Conservation (phyloP, 1,284 basidiomycete genomes). For the Porogramme epimiltina region DNA sequence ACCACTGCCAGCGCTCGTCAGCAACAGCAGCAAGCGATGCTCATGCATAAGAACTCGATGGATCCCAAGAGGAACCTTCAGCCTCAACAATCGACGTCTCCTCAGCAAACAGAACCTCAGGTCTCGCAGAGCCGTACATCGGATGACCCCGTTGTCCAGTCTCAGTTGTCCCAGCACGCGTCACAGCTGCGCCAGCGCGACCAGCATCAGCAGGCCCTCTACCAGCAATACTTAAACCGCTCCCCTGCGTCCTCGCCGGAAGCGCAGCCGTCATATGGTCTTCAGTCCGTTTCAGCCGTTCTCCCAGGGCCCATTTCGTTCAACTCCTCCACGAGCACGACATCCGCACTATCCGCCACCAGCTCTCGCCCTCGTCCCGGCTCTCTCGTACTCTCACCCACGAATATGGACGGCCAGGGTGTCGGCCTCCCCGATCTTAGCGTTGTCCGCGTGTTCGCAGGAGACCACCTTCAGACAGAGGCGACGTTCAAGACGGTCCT, state of each 20-base stretch:
- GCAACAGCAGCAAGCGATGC: slow-evolving; percentile 47
- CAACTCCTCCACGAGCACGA: slow-evolving; percentile 36
- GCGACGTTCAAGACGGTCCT: slow-evolving; percentile 98
- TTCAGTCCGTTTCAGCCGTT: slow-evolving; percentile 64
- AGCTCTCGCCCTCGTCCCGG: slow-evolving; percentile 62
- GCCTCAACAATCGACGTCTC: slow-evolving; percentile 14
- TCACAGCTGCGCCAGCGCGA: slow-evolving; percentile 83
- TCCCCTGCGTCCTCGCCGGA: slow-evolving; percentile 79
- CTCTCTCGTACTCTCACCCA: slow-evolving; percentile 69
- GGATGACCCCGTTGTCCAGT: slow-evolving; percentile 17
- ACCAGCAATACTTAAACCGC: slow-evolving; percentile 84
- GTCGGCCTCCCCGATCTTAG: slow-evolving; percentile 83
- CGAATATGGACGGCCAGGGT: slow-evolving; percentile 57
- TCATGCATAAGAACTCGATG: slow-evolving; percentile 33
- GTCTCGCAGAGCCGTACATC: slow-evolving; percentile 11
- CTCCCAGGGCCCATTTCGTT: slow-evolving; percentile 47
- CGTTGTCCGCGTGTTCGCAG: slow-evolving; percentile 94
- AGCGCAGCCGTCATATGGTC: slow-evolving; percentile 66
- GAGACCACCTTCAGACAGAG: slow-evolving; percentile 84
- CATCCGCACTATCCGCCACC: slow-evolving; percentile 45
- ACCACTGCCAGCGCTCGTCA: slow-evolving; percentile 53
- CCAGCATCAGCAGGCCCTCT: slow-evolving; percentile 85
- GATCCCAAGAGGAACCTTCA: slow-evolving; percentile 35
- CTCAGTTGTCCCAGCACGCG: slow-evolving; percentile 43
- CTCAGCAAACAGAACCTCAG: slow-evolving; percentile 24